Conservation (phyloP, 2,329 filamentous ascomycete genomes). For the Pleochaeta shiraiana region DNA sequence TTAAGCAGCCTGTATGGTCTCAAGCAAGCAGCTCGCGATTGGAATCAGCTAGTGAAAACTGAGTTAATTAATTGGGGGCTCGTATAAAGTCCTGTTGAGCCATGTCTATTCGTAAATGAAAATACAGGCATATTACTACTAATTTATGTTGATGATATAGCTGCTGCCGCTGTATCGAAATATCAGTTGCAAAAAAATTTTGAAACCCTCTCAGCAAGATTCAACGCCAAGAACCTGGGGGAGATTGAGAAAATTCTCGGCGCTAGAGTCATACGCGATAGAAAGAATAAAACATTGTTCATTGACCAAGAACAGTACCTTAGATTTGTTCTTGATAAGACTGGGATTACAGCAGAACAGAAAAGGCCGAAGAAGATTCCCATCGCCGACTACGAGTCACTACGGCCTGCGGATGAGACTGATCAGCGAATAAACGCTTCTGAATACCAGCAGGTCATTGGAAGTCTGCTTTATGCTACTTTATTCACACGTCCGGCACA, state of each 20-base stretch:
- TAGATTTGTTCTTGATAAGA: not conserved
- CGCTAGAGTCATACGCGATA: not conserved
- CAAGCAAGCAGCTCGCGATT: not conserved
- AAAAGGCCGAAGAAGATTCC: not conserved
- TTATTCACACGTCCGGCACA: not conserved
- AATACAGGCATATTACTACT: not conserved
- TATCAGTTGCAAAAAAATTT: not conserved
- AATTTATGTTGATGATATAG: constrained; percentile 2
- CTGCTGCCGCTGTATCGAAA: not conserved
- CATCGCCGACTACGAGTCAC: not conserved
- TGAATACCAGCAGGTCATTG: not conserved
- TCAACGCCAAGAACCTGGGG: not conserved
- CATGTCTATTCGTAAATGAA: not conserved
- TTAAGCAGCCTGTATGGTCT: not conserved
- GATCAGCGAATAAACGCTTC: not conserved
- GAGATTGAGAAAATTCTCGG: not conserved
- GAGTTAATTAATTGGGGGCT: not conserved
- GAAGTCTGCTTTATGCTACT: not conserved
- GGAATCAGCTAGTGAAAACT: not conserved
- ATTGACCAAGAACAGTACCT: not conserved
- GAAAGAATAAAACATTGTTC: not conserved
- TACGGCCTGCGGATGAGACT: not conserved
- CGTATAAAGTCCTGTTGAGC: not conserved
- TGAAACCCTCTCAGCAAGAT: not conserved
- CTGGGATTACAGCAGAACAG: not conserved